Percentiles rank a stretch among this genome's conserved stretches.
Evolutionary conservation across 164 flowering plant genomes (phyloP).

Genomic region (Stephania cephalantha): DNA sequence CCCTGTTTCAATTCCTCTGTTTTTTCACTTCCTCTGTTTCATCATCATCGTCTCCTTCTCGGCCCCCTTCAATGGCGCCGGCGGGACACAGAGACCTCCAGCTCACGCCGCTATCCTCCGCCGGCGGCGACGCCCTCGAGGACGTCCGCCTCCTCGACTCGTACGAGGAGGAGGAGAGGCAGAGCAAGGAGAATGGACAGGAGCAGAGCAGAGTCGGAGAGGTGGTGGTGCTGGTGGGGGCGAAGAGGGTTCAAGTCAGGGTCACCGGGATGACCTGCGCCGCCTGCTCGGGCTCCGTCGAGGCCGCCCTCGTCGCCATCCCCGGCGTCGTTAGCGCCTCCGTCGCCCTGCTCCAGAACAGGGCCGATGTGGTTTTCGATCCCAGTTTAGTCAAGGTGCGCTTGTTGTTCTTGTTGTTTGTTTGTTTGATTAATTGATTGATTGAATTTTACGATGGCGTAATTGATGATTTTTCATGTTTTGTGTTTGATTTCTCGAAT

Average conservation of each 20-base stretch:
- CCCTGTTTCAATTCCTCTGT: neutral
- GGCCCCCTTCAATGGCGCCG: conserved; percentile 1
- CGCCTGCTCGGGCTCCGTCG: conserved; percentile 90
- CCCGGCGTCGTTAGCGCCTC: conserved; percentile 62
- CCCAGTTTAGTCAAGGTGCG: conserved; percentile 25
- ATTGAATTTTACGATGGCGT: too few species aligned
- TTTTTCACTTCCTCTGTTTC: too few species aligned
- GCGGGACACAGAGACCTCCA: neutral
- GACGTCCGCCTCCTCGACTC: conserved; percentile 69
- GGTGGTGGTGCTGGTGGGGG: conserved; percentile 15
- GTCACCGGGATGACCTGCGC: conserved; percentile 95
- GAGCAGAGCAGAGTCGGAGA: neutral
- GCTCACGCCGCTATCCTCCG: neutral
- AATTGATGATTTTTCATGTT: too few species aligned
- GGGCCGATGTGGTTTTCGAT: conserved; percentile 75
- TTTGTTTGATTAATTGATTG: too few species aligned
- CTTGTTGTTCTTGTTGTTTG: too few species aligned
- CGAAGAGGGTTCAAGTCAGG: conserved; percentile 54
- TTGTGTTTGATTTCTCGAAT: too few species aligned
- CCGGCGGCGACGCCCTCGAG: conserved; percentile 40
- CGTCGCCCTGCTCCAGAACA: conserved; percentile 88
- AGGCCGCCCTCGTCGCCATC: conserved; percentile 46
- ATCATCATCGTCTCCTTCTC: neutral
- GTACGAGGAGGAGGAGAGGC: conserved; percentile 36
- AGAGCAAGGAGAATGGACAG: conserved; percentile 3